Evolutionary conservation across 2,329 filamentous ascomycete genomes (phyloP).

Genomic region (Rutstroemia sp.): DNA sequence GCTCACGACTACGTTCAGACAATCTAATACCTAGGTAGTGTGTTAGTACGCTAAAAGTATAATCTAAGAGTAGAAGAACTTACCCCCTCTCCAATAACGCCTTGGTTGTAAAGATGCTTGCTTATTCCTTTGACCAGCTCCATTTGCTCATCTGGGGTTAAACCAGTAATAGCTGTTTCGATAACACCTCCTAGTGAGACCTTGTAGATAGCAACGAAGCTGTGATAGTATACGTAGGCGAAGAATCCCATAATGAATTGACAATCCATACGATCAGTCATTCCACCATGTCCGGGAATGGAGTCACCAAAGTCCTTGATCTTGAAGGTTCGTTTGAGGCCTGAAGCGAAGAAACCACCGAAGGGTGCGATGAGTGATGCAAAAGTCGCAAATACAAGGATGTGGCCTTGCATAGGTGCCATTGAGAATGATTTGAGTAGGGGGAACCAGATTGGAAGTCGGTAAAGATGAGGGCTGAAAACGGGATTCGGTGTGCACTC

Average conservation of each 20-base stretch:
- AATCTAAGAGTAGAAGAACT: slow-evolving; percentile 4
- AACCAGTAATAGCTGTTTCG: slow-evolving; percentile 84
- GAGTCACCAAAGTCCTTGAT: slow-evolving; percentile 99
- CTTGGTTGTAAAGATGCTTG: slow-evolving; percentile 59
- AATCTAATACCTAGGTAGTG: slow-evolving; percentile 21
- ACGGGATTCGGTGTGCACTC: slow-evolving; percentile 87
- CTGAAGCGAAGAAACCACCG: slow-evolving; percentile 96
- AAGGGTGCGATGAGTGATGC: slow-evolving; percentile 96
- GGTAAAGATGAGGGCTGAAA: slow-evolving; percentile 72
- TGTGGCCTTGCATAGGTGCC: slow-evolving; percentile 88
- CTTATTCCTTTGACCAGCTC: slow-evolving; percentile 64
- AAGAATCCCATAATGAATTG: slow-evolving; percentile 99
- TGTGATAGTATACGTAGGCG: slow-evolving; percentile 96
- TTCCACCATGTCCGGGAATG: slow-evolving; percentile 94
- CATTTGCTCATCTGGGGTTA: slow-evolving; percentile 81
- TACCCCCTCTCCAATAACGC: slow-evolving; percentile 32
- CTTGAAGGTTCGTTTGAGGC: slow-evolving; percentile 97
- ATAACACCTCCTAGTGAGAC: slow-evolving; percentile 79
- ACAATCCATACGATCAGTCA: slow-evolving; percentile 98
- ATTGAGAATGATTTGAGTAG: slow-evolving; percentile 65
- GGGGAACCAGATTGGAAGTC: slow-evolving; percentile 66
- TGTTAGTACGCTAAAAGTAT: slow-evolving; percentile 2
- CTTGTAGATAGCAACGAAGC: slow-evolving; percentile 87
- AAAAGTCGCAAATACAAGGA: slow-evolving; percentile 83
- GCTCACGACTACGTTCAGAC: slow-evolving; percentile 21